Conservation (phyloP, 2,329 filamentous ascomycete species). For the Fusarium solani-melongenae region DNA sequence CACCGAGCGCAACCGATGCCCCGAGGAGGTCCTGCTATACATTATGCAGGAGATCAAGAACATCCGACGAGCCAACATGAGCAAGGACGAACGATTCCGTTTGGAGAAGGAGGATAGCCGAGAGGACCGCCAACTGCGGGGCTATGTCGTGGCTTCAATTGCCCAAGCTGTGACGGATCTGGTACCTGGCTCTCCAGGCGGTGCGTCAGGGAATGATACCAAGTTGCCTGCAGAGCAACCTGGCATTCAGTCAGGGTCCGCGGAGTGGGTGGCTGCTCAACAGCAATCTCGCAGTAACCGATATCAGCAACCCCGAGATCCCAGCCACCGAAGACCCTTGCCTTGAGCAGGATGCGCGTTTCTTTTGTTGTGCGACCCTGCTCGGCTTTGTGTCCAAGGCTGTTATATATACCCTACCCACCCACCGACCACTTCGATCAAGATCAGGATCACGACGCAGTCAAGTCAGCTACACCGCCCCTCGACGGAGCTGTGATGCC, state of each 20-base stretch:
- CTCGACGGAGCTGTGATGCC: slow-evolving; percentile 10
- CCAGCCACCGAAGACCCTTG: slow-evolving; percentile 53
- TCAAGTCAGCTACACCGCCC: not conserved
- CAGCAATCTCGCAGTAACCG: slow-evolving; percentile 55
- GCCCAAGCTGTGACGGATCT: slow-evolving; percentile 78
- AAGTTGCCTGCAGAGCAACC: slow-evolving; percentile 71
- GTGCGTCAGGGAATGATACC: slow-evolving; percentile 60
- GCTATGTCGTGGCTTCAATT: slow-evolving; percentile 79
- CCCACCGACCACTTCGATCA: slow-evolving; percentile 6
- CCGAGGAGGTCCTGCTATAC: slow-evolving; percentile 91
- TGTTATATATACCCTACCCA: slow-evolving; percentile 3
- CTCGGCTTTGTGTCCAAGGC: slow-evolving; percentile 2
- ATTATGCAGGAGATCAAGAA: slow-evolving; percentile 92
- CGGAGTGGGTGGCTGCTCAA: slow-evolving; percentile 63
- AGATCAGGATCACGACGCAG: not conserved
- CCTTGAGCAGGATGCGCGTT: slow-evolving; percentile 44
- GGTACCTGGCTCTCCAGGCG: slow-evolving; percentile 58
- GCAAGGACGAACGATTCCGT: slow-evolving; percentile 85
- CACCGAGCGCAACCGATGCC: slow-evolving; percentile 79
- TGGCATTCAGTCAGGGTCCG: slow-evolving; percentile 61
- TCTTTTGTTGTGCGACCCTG: slow-evolving; percentile 26
- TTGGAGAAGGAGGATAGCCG: slow-evolving; percentile 83
- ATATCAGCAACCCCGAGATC: slow-evolving; percentile 60
- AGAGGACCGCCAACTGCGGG: slow-evolving; percentile 80
- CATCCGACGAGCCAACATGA: slow-evolving; percentile 83